Base-by-base conservation (phyloP, 2,329 filamentous ascomycete species). In the Celoporthe dispersa region DNA sequence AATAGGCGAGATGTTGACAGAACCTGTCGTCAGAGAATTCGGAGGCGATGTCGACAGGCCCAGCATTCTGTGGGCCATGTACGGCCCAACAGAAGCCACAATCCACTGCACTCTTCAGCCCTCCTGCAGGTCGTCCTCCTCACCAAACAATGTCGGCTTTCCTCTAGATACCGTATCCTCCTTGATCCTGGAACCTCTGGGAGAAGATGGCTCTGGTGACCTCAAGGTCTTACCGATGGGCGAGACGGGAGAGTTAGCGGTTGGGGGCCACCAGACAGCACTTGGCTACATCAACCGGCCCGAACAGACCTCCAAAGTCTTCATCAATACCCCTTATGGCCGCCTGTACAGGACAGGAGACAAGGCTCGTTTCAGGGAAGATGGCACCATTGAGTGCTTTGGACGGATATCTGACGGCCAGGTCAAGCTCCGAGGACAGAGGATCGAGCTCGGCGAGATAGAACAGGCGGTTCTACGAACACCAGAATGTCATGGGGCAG, bases 1-100 rank as follows among this genome's bases (percentile, higher is more conserved):
- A 0, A 97, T 97, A 74, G 94, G 94, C 7, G 94, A 98, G 79
- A 97, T 97, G 94, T 86, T 98, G 48, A 97, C 92, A 3, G 84
- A 86, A 57, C 87, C 88, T 11, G 91, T 98, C 1, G 85, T 97
- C 31, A 82, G 88, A 48, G 93, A 97, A 76, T 98, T 96, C 83
- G 94, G 93, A 7, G 88, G 88, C 2, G 81, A 83, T 12, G 76
- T 79, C 0, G 77, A 76, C 0, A 80, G 80, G 9, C 77, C 82
- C 1, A 90, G 92, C 74, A 90, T 97, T 59, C 84, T 98, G 0
- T 94, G 93, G 87, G 94, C 91, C 44, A 97, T 97, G 94, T 98
- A 98, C 77, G 94, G 94, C 0, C 94, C 94, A 1, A 98, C 94
- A 0, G 94, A 98, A 81, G 93, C 93, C 9, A 90, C 94, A 0